These are phyloP conservation scores for Aureobasidium subglaciale DNA, from an alignment of 2,329 filamentous ascomycete species.

Conservation along the genomic window DNA sequence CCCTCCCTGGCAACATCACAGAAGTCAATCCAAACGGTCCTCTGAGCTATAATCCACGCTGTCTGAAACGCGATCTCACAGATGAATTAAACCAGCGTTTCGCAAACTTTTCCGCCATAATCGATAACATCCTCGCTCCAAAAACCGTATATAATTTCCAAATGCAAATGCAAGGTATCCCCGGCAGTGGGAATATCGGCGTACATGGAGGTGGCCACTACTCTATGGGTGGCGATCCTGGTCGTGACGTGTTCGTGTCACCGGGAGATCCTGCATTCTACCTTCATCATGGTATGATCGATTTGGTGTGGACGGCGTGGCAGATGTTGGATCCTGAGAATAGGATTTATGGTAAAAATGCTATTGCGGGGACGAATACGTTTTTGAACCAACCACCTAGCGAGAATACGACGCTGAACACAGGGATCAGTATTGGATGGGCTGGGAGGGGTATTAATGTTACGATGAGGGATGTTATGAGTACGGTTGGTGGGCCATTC, in stretches of 20 bases:
- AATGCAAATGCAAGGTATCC: slow-evolving; percentile 17
- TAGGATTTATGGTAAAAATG: slow-evolving; percentile 30
- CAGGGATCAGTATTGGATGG: slow-evolving; percentile 31
- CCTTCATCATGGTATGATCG: slow-evolving; percentile 42
- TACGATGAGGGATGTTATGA: slow-evolving; percentile 30
- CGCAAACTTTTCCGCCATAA: slow-evolving; percentile 14
- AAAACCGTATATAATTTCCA: slow-evolving; percentile 16
- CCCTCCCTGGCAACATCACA: slow-evolving; percentile 4
- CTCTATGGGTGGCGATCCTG: slow-evolving; percentile 38
- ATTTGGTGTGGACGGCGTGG: slow-evolving; percentile 43
- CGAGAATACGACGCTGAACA: slow-evolving; percentile 35
- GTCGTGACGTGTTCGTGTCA: slow-evolving; percentile 34
- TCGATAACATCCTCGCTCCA: slow-evolving; percentile 7
- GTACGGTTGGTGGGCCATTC: slow-evolving; percentile 37
- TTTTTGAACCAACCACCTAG: slow-evolving; percentile 37
- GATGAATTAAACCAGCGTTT: slow-evolving; percentile 8
- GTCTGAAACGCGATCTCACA: slow-evolving; percentile 17
- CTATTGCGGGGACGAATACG: slow-evolving; percentile 37
- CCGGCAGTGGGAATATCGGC: slow-evolving; percentile 18
- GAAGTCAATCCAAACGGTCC: slow-evolving; percentile 9
- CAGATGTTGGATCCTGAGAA: slow-evolving; percentile 36
- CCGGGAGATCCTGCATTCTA: slow-evolving; percentile 41
- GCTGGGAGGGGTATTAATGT: slow-evolving; percentile 28
- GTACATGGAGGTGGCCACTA: slow-evolving; percentile 41
- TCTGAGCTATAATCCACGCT: slow-evolving; percentile 19